Evolutionary conservation across 768 basidiomycete species (phyloP).

Genomic region (Mycena alexandri): DNA sequence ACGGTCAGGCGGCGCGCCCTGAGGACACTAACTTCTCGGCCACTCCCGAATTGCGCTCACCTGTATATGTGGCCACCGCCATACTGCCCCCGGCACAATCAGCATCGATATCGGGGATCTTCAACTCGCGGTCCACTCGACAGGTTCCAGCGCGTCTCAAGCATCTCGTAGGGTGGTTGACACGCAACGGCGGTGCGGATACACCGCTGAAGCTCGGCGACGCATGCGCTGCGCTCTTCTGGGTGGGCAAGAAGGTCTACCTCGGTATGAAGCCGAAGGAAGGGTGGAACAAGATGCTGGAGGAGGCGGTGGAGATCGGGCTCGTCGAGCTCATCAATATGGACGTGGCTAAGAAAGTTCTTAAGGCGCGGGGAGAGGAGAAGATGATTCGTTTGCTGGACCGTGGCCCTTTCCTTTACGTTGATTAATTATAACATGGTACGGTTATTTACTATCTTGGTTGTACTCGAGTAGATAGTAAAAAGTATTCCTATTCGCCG

Average conservation of each 20-base stretch:
- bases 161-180: slow-evolving; percentile 4
- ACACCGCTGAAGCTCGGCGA: background rate
- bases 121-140: background rate
- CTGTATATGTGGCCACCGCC: background rate
- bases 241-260: background rate
- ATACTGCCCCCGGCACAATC: no score
- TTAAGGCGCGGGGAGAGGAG: slow-evolving; percentile 1
- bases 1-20: background rate
- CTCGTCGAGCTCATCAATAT: slow-evolving; percentile 5
- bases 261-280: no score
- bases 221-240: slow-evolving; percentile 3
- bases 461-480: no score
- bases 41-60: no score
- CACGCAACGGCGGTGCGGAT: background rate
- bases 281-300: background rate
- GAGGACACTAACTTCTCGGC: background rate
- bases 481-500: no score
- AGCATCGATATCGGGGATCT: background rate
- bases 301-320: background rate
- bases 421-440: no score
- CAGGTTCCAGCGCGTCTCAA: background rate
- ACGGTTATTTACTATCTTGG: no score
- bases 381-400: slow-evolving; percentile 8
- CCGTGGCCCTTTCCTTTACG: background rate
- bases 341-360: no score